Evolutionary conservation across 192 early-diverging fungal species (phyloP).

Genomic region (Polychytrium aggregatum): DNA sequence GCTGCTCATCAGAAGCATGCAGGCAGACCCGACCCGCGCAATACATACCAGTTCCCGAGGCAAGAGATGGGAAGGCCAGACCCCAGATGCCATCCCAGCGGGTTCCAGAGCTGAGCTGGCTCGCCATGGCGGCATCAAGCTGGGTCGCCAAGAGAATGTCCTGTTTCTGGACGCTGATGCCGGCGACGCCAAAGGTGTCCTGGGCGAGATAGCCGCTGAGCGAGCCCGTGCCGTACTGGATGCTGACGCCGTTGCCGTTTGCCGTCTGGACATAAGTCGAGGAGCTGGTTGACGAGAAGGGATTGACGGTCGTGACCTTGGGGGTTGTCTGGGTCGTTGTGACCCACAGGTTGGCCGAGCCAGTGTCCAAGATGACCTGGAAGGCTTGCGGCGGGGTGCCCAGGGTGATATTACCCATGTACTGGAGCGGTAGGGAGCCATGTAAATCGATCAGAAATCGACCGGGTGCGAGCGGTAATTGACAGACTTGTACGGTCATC

Average conservation of each 20-base stretch:
- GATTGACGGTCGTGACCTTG: no score
- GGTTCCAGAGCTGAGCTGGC: conserved; percentile 26
- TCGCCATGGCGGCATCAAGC: conserved; percentile 33
- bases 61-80: conserved; percentile 34
- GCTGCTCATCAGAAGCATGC: no score
- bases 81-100: conserved; percentile 50
- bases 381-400: conserved; percentile 72
- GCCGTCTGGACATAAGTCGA: conserved; percentile 22
- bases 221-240: conserved; percentile 43
- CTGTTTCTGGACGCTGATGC: conserved; percentile 18
- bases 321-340: background rate
- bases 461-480: no score
- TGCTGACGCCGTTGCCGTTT: conserved; percentile 21
- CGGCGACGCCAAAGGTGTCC: conserved; percentile 35
- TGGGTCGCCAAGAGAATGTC: conserved; percentile 35
- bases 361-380: conserved; percentile 82
- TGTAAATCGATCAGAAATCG: no score
- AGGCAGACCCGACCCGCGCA: no score
- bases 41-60: no score
- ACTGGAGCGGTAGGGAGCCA: no score
- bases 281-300: no score
- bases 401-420: background rate
- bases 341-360: conserved; percentile 78
- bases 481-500: no score
- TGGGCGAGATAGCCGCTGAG: conserved; percentile 37